Percentiles rank a stretch among this genome's conserved stretches.
Conservation (phyloP, 164 flowering plant genomes). For the Annona cherimola region DNA sequence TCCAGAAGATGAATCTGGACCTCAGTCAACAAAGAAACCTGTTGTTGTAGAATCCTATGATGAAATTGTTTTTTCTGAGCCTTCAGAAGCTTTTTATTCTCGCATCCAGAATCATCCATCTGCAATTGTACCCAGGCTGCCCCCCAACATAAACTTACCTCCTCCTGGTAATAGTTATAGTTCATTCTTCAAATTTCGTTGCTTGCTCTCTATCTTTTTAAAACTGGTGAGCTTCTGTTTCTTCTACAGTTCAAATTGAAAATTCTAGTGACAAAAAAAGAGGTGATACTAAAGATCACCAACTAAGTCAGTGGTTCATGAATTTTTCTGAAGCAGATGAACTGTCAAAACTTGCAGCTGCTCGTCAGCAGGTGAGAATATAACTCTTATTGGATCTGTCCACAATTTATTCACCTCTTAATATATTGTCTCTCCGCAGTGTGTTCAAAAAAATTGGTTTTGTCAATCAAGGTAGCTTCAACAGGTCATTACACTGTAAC, state of each 20-base stretch:
- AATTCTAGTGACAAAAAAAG: constrained; percentile 36
- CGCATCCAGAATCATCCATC: constrained; percentile 75
- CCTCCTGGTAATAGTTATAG: constrained; percentile 41
- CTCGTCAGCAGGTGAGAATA: constrained; percentile 68
- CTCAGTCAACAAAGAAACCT: constrained; percentile 76
- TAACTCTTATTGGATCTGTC: background rate
- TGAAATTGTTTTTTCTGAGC: constrained; percentile 83
- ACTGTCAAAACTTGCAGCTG: constrained; percentile 76
- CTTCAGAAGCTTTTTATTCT: constrained; percentile 63
- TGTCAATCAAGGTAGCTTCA: background rate
- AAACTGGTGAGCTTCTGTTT: constrained; percentile 1
- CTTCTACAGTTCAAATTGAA: constrained; percentile 33
- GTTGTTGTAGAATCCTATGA: constrained; percentile 82
- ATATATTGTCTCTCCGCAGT: background rate
- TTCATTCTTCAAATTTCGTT: background rate
- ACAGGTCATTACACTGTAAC: background rate
- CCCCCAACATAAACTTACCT: constrained; percentile 48
- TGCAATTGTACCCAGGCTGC: constrained; percentile 66
- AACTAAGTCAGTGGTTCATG: constrained; percentile 60
- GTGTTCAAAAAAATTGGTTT: no score
- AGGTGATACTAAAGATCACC: constrained; percentile 66
- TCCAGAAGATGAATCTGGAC: constrained; percentile 80
- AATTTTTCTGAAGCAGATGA: constrained; percentile 93
- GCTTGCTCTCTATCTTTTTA: background rate
- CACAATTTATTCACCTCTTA: background rate